phyloP scores from a whole-genome alignment of 306 rosid genomes.

The Cicer bijugum region DNA sequence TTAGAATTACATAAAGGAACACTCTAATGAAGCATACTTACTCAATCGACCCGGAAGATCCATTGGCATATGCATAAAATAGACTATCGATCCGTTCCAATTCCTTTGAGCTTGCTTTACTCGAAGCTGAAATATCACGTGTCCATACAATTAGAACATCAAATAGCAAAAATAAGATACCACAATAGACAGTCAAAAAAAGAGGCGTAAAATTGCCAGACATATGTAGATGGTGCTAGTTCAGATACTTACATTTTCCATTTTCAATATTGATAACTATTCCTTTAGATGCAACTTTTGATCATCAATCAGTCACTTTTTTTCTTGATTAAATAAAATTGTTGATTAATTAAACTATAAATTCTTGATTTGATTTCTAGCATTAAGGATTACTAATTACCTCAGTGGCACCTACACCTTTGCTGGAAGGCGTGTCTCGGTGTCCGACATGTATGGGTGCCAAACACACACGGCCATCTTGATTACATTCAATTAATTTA shows the following conservation, averaged over 20 bases:
- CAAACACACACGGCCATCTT: no score
- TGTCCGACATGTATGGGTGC: no score
- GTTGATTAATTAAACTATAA: not conserved
- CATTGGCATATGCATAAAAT: constrained; percentile 76
- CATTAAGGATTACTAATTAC: not conserved
- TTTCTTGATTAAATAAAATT: not conserved
- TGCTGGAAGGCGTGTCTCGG: no score
- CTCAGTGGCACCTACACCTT: not conserved
- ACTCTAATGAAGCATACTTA: constrained; percentile 56
- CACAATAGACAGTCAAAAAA: not conserved
- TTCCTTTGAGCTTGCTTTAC: constrained; percentile 87
- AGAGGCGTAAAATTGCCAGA: not conserved
- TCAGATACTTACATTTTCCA: not conserved
- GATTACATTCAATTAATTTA: no score
- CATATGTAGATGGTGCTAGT: not conserved
- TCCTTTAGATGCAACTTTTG: constrained; percentile 12
- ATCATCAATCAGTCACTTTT: not conserved
- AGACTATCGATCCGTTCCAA: constrained; percentile 78
- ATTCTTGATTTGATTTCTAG: not conserved
- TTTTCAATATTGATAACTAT: not conserved
- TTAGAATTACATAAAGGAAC: constrained; percentile 1
- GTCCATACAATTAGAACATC: constrained; percentile 26
- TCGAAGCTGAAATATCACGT: constrained; percentile 63
- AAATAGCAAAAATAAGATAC: constrained; percentile 3
- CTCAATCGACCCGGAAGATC: constrained; percentile 84